phyloP scores from a whole-genome alignment of 345 rosid genomes.

The Salix dunnii region DNA sequence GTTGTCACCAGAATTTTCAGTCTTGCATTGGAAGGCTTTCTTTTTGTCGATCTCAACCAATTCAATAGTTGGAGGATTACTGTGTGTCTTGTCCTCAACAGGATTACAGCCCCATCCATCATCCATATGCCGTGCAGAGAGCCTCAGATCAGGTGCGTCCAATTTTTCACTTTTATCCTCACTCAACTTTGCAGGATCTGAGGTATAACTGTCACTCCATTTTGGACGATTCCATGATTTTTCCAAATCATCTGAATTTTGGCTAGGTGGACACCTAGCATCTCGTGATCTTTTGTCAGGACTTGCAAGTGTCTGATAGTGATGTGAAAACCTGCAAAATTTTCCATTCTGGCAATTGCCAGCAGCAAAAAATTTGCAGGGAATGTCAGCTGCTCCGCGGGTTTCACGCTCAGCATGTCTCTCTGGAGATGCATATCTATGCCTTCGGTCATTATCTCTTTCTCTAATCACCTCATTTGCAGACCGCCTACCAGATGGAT shows the following conservation, averaged over 20 bases:
- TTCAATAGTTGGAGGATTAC: constrained; percentile 24
- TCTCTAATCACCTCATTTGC: constrained; percentile 36
- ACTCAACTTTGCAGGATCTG: constrained; percentile 33
- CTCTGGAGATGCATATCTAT: constrained; percentile 37
- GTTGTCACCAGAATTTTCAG: constrained; percentile 26
- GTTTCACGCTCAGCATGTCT: constrained; percentile 41
- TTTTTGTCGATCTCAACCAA: constrained; percentile 24
- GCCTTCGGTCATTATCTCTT: constrained; percentile 46
- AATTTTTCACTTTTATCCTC: constrained; percentile 31
- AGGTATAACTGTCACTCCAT: constrained; percentile 28
- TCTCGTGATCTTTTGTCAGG: constrained; percentile 54
- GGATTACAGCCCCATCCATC: constrained; percentile 32
- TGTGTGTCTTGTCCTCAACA: constrained; percentile 20
- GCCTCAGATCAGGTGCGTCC: constrained; percentile 29
- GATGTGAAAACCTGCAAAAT: constrained; percentile 77
- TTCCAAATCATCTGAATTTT: constrained; percentile 35
- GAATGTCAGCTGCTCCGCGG: constrained; percentile 44
- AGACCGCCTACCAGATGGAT: constrained; percentile 29
- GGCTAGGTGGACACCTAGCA: constrained; percentile 32
- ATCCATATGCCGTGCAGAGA: constrained; percentile 32
- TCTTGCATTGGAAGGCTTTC: constrained; percentile 26
- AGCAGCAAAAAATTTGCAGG: constrained; percentile 76
- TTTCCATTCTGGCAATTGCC: constrained; percentile 85
- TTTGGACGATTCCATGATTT: constrained; percentile 39
- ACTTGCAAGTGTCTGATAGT: constrained; percentile 37